phyloP scores from a whole-genome alignment of 495 filamentous ascomycete species.

The Jackrogersella minutella region DNA sequence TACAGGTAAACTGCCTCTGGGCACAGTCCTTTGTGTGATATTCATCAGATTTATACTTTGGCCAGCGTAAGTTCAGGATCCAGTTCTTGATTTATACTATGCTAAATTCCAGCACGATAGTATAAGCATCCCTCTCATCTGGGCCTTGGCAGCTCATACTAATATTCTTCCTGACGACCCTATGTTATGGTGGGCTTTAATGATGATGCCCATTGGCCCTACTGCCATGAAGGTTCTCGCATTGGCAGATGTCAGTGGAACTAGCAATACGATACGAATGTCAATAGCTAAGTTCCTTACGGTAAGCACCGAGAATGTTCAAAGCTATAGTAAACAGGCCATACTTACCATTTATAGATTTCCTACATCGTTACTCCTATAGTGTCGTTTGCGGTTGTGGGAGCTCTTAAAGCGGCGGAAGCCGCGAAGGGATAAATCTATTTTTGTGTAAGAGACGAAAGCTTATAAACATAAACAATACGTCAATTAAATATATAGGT shows the following conservation, averaged over 20 bases:
- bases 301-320: conserved; percentile 52
- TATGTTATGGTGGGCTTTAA: conserved; percentile 78
- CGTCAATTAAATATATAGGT: too few relatives aligned
- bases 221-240: conserved; percentile 74
- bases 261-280: conserved; percentile 67
- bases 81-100: neutral
- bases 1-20: conserved; percentile 56
- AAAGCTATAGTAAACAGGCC: neutral
- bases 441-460: too few relatives aligned
- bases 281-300: conserved; percentile 74
- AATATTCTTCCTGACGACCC: conserved; percentile 67
- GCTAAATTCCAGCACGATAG: conserved; percentile 10
- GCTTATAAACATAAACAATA: too few relatives aligned
- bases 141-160: conserved; percentile 67
- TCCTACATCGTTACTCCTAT: conserved; percentile 47
- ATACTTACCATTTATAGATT: conserved; percentile 16
- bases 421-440: conserved; percentile 6
- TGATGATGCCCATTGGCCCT: conserved; percentile 79
- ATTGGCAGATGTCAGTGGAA: conserved; percentile 70
- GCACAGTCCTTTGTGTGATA: conserved; percentile 62
- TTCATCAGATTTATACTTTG: conserved; percentile 70
- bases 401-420: conserved; percentile 35
- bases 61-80: conserved; percentile 57
- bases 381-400: conserved; percentile 48
- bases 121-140: conserved; percentile 67